These are phyloP conservation scores for Kregervanrija pseudodelftensis DNA, from an alignment of 805 yeast genomes.

Conservation along the genomic window DNA sequence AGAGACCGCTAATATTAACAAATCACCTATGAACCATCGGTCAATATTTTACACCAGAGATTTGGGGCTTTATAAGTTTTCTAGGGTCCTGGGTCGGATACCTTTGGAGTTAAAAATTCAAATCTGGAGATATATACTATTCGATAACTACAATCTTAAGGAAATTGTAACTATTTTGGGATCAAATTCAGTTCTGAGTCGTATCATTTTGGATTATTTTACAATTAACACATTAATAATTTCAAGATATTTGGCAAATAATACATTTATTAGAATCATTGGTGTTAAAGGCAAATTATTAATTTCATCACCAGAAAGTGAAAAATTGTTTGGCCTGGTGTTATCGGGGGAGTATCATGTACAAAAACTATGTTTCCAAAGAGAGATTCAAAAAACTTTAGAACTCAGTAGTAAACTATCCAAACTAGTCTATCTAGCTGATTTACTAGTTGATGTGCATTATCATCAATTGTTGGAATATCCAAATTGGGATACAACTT, in stretches of 20 bases:
- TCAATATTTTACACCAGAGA: too few relatives aligned
- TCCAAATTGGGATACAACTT: neutral
- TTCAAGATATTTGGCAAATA: conserved; percentile 1
- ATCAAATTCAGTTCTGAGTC: neutral
- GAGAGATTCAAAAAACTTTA: conserved; percentile 2
- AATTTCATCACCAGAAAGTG: neutral
- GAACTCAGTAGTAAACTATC: neutral
- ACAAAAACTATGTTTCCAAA: conserved; percentile 2
- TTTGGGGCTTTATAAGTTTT: too few relatives aligned
- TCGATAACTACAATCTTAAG: neutral
- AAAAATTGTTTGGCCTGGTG: neutral
- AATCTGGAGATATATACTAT: conserved; percentile 3
- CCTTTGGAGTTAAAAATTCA: conserved; percentile 4
- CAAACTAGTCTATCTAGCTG: neutral
- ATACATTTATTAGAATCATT: neutral
- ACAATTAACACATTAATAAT: conserved; percentile 1
- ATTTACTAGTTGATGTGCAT: conserved; percentile 1
- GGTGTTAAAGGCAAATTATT: conserved; percentile 2
- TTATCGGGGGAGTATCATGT: neutral
- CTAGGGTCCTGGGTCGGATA: neutral
- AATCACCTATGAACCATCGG: too few relatives aligned
- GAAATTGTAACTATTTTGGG: conserved; percentile 1
- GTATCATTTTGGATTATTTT: neutral
- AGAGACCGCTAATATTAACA: too few relatives aligned
- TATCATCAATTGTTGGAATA: conserved; percentile 3